A percentile compares a stretch with the other conserved stretches of the same genome.
Conservation (phyloP, 257 asterid species). For the Petunia axillaris region DNA sequence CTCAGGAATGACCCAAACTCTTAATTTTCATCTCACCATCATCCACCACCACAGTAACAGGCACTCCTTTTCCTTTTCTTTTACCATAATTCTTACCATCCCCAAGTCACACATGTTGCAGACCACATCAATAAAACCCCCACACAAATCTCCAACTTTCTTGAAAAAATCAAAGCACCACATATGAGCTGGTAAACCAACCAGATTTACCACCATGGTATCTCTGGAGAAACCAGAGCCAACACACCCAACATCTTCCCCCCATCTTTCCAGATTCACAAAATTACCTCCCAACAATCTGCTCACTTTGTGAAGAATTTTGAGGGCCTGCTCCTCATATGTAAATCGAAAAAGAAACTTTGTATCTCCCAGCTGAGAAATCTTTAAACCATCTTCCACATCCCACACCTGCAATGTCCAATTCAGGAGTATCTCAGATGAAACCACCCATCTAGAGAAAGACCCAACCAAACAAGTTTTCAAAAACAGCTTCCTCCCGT, state of each 20-base stretch:
- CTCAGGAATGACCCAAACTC: not conserved
- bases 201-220: not conserved
- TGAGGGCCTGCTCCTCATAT: not conserved
- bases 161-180: not conserved
- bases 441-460: not conserved
- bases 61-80: not conserved
- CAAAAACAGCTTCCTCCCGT: not conserved
- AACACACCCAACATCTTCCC: not conserved
- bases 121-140: not conserved
- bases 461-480: not conserved
- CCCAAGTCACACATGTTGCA: not conserved
- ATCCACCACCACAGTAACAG: not conserved
- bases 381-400: not conserved
- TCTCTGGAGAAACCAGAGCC: not conserved
- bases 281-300: conserved; percentile 12
- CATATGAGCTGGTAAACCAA: not conserved
- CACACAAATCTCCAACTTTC: not conserved
- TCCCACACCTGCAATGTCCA: not conserved
- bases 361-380: not conserved
- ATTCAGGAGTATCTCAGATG: not conserved
- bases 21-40: not conserved
- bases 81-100: too few relatives aligned
- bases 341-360: not conserved
- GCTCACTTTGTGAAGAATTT: not conserved
- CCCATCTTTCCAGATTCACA: not conserved